These are phyloP conservation scores for Liriodendron chinense DNA, from an alignment of 164 flowering plant species.

Conservation along the genomic window DNA sequence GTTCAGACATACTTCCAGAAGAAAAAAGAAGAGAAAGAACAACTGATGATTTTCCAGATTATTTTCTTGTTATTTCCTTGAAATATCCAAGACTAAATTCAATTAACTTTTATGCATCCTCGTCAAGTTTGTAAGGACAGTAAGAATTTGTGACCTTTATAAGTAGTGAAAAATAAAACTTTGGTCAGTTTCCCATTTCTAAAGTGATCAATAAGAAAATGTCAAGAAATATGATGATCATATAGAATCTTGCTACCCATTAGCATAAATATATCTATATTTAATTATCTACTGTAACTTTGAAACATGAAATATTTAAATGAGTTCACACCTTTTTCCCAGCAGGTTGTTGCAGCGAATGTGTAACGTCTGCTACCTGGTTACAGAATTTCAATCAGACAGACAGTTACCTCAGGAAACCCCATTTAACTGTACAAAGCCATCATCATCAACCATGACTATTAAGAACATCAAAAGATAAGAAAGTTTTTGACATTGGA, in stretches of 20 bases:
- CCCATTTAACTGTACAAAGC: neutral
- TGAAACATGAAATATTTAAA: neutral
- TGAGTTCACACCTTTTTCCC: slow-evolving; percentile 62
- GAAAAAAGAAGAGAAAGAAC: neutral
- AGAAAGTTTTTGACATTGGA: neutral
- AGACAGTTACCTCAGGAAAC: slow-evolving; percentile 2
- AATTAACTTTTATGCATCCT: neutral
- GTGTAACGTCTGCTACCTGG: slow-evolving; percentile 97
- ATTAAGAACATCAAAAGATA: slow-evolving; percentile 4
- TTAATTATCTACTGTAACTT: slow-evolving; percentile 1
- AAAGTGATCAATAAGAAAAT: neutral
- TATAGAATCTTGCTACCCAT: neutral
- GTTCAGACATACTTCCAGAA: neutral
- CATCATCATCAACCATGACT: neutral
- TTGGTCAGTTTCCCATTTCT: neutral
- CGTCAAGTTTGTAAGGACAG: neutral
- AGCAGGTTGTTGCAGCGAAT: slow-evolving; percentile 96
- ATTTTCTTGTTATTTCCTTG: neutral
- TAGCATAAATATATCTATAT: neutral
- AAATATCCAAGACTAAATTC: neutral
- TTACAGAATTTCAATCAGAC: neutral
- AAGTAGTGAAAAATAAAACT: neutral
- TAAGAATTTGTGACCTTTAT: neutral
- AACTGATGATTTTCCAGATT: neutral
- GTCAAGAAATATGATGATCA: neutral